phyloP scores from a whole-genome alignment of 441 rosid genomes.

The Erodium chrysanthum region DNA sequence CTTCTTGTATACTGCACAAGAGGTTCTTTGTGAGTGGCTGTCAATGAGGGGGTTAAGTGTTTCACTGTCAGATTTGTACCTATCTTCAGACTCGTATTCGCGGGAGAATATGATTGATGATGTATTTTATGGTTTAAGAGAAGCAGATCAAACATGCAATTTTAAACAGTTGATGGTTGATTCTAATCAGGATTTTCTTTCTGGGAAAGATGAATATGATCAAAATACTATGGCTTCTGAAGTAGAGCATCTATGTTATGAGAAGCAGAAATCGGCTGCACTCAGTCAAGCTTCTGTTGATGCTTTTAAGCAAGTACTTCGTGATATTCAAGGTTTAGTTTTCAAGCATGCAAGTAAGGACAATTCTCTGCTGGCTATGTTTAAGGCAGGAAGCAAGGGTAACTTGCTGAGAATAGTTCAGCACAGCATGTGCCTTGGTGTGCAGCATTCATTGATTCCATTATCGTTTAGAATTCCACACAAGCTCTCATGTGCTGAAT shows the following conservation, averaged over 20 bases:
- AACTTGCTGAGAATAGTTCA: slow-evolving; percentile 68
- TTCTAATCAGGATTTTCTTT: slow-evolving; percentile 48
- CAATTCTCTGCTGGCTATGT: slow-evolving; percentile 71
- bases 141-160: slow-evolving; percentile 54
- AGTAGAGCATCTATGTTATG: slow-evolving; percentile 36
- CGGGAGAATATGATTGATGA: slow-evolving; percentile 61
- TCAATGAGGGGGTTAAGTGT: slow-evolving; percentile 78
- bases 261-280: slow-evolving; percentile 78
- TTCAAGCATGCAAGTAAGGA: slow-evolving; percentile 51
- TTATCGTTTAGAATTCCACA: slow-evolving; percentile 73
- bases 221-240: slow-evolving; percentile 25
- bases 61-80: slow-evolving; percentile 64
- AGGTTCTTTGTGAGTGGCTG: slow-evolving; percentile 87
- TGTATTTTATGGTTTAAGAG: slow-evolving; percentile 50
- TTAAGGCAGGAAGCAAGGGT: slow-evolving; percentile 93
- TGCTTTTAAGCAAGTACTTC: slow-evolving; percentile 63
- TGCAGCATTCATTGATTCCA: slow-evolving; percentile 73
- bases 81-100: slow-evolving; percentile 41
- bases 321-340: slow-evolving; percentile 67
- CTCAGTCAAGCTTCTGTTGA: slow-evolving; percentile 71
- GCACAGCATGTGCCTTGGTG: slow-evolving; percentile 85
- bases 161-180: slow-evolving; percentile 67
- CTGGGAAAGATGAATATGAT: slow-evolving; percentile 34
- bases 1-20: slow-evolving; percentile 57
- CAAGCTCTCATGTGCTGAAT: slow-evolving; percentile 53